Base-by-base conservation (phyloP, 2,329 filamentous ascomycete species). In the Phaeosphaeriaceae sp. region DNA sequence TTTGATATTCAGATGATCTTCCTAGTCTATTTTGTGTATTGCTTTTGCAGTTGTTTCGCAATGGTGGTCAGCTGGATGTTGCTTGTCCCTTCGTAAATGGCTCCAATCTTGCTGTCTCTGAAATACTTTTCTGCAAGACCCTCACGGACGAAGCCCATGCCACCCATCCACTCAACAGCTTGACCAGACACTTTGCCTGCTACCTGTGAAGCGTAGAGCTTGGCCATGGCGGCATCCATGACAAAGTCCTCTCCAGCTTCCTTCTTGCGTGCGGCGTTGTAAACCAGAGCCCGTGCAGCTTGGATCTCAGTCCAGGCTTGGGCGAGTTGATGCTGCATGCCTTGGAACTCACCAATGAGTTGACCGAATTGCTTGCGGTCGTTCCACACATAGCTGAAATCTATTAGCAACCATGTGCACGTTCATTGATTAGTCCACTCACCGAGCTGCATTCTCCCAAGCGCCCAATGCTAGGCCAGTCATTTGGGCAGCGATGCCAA, bases 401-500 rank as follows among this genome's bases (percentile, higher is more conserved):
- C 6, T 53, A 54, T 68, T 46, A 62, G 46, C 18, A 20, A 18
- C 11, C 15, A 34, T 20, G 8, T 21, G 13, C 21, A 20, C 2
- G 2, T 32, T 7, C 28, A 16, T 20, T 21, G 29, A 3, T 26
- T 17, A n/a, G 13, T 15, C 29, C 7, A 71, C 81, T 74, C 76
- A 87, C 82, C 83, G 83, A 52, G 89, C 93, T 21, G 94, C 94
- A 71, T 97, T 97, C 74, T 97, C 92, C 79, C 90, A 99, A 13
- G 94, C 90, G 37, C 94, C 94, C 18, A 97, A 84, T 1, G 94
- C 93, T 47, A 99, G 84, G 47, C 94, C 94, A 0, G 94, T 99
- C 94, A 99, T 99, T 76, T 99, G 94, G 6, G 94, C 94, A 2
- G 92, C 94, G 68, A 99, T 99, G 63, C 94, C 94, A 68, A 99